Conservation (phyloP, 2,329 filamentous ascomycete species). For the Parasarocladium wereldwijsianum region DNA sequence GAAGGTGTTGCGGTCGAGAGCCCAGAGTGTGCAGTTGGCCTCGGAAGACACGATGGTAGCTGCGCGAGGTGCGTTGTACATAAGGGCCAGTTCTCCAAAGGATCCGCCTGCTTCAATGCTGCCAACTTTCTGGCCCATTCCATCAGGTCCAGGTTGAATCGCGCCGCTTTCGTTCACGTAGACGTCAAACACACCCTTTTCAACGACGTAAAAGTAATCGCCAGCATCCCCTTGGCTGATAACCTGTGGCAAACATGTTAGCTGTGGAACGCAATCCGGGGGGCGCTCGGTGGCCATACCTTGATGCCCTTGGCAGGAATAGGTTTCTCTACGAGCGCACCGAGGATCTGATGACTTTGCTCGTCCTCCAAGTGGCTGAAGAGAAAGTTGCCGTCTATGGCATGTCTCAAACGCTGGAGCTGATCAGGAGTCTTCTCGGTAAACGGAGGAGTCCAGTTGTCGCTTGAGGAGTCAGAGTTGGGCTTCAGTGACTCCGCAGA, state of each 20-base stretch:
- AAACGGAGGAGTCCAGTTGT: constrained; percentile 80
- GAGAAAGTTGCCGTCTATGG: constrained; percentile 82
- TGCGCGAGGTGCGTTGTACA: constrained; percentile 96
- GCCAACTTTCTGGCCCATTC: constrained; percentile 70
- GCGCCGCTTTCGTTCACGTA: constrained; percentile 70
- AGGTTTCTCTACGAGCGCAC: constrained; percentile 84
- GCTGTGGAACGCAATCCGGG: constrained; percentile 1
- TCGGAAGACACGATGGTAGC: constrained; percentile 84
- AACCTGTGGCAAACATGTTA: constrained; percentile 42
- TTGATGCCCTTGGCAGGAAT: constrained; percentile 81
- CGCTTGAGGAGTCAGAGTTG: constrained; percentile 55
- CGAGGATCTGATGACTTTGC: constrained; percentile 72
- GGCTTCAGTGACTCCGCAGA: constrained; percentile 95
- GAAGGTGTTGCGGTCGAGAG: constrained; percentile 89
- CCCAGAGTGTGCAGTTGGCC: constrained; percentile 71
- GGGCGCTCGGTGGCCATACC: constrained; percentile 22
- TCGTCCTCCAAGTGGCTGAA: constrained; percentile 94
- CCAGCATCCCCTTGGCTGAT: constrained; percentile 92
- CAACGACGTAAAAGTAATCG: constrained; percentile 96
- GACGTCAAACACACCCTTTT: constrained; percentile 80
- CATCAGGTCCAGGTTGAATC: constrained; percentile 65
- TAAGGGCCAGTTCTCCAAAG: constrained; percentile 90
- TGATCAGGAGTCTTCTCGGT: constrained; percentile 77
- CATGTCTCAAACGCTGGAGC: constrained; percentile 58
- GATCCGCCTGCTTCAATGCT: constrained; percentile 77